Evolutionary conservation across 2,329 filamentous ascomycete species (phyloP).

Genomic region (Drechslerella stenobrocha): DNA sequence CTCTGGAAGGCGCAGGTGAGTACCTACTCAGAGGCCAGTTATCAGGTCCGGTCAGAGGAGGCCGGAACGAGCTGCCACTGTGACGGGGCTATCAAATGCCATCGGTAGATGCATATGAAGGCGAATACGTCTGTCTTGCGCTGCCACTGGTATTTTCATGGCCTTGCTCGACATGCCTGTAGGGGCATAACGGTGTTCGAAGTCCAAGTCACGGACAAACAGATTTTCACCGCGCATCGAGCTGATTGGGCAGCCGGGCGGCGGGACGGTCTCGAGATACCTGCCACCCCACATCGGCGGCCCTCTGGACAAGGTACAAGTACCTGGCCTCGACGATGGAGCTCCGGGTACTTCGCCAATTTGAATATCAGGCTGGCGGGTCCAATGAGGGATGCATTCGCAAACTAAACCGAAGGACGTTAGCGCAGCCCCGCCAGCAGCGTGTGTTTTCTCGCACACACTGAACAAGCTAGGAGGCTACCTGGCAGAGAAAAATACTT

Average conservation of each 20-base stretch:
- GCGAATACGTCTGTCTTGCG: not conserved
- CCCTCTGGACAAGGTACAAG: conserved; percentile 35
- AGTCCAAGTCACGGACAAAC: conserved; percentile 23
- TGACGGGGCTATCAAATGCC: conserved; percentile 31
- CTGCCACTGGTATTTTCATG: no score
- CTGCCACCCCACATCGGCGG: conserved; percentile 41
- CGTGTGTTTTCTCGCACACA: conserved; percentile 27
- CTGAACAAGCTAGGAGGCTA: conserved; percentile 17
- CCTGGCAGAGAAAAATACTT: conserved; percentile 33
- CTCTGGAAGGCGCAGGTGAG: conserved; percentile 16
- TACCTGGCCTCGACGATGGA: conserved; percentile 26
- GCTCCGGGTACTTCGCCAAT: conserved; percentile 46
- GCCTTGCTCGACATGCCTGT: conserved; percentile 6
- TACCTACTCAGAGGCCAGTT: not conserved
- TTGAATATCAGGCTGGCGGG: conserved; percentile 43
- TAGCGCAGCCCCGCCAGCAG: conserved; percentile 31
- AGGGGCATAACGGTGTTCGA: not conserved
- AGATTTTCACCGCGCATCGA: conserved; percentile 27
- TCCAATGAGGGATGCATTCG: conserved; percentile 43
- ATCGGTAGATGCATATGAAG: conserved; percentile 20
- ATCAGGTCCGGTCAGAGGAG: conserved; percentile 2
- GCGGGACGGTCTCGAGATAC: conserved; percentile 48
- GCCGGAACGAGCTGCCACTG: conserved; percentile 1
- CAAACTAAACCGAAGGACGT: conserved; percentile 40
- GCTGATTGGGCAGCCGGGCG: conserved; percentile 27